These are phyloP conservation scores for Funneliformis caledonium DNA, from an alignment of 371 early-diverging fungal species.

Conservation along the genomic window DNA sequence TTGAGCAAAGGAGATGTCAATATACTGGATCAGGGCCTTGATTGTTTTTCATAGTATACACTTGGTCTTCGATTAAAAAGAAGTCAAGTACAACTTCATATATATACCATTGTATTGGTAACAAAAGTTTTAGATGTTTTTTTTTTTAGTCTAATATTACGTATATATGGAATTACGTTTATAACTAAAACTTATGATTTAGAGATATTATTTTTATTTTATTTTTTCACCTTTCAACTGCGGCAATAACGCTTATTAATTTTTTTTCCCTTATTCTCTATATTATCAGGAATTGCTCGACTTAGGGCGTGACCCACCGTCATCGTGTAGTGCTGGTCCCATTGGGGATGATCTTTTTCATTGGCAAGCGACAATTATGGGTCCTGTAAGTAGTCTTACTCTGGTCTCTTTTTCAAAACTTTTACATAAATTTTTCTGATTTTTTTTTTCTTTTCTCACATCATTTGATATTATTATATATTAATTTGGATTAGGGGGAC, in stretches of 20 bases:
- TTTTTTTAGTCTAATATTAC: background rate
- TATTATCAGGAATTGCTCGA: conserved; percentile 89
- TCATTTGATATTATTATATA: background rate
- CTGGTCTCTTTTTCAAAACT: background rate
- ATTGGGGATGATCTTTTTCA: conserved; percentile 95
- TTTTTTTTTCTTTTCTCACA: background rate
- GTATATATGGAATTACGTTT: background rate
- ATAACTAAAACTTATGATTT: background rate
- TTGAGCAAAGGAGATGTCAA: conserved; percentile 2
- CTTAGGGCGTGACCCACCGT: conserved; percentile 85
- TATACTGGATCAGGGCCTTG: conserved; percentile 1
- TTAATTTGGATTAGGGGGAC: conserved; percentile 51
- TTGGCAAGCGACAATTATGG: conserved; percentile 95
- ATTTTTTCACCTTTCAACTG: background rate
- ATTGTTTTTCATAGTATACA: background rate
- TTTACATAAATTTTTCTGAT: background rate
- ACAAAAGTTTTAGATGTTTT: background rate
- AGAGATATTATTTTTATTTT: background rate
- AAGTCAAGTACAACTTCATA: conserved; percentile 1
- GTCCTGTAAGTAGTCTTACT: conserved; percentile 70
- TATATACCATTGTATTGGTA: background rate
- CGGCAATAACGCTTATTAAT: background rate
- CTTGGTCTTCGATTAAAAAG: background rate
- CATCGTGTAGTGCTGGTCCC: conserved; percentile 81
- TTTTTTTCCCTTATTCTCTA: background rate